A percentile compares a stretch with the other conserved stretches of the same genome.
Conservation (phyloP, 805 yeast species). For the Ascoidea asiatica region DNA sequence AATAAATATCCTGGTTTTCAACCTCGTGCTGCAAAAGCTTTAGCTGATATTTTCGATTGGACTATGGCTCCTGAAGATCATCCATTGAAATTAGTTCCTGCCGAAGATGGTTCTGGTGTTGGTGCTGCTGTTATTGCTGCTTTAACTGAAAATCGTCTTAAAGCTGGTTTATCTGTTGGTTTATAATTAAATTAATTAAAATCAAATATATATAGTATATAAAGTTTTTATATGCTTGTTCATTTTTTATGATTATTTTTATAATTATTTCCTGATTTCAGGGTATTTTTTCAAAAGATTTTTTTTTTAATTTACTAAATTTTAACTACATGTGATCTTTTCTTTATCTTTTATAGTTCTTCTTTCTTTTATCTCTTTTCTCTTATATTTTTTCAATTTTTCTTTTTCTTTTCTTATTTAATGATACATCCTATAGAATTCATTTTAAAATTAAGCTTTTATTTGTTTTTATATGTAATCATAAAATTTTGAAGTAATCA, state of each 20-base stretch:
- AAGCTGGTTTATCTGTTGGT: slow-evolving; percentile 60
- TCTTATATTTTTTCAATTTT: neutral
- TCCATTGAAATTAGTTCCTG: slow-evolving; percentile 78
- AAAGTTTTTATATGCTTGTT: too few relatives aligned
- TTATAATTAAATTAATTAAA: slow-evolving; percentile 7
- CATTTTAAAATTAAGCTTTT: neutral
- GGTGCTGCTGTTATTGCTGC: slow-evolving; percentile 99
- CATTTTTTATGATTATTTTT: too few relatives aligned
- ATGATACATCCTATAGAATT: neutral
- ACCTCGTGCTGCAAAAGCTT: slow-evolving; percentile 76
- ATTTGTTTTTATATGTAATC: too few relatives aligned
- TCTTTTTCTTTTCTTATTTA: neutral
- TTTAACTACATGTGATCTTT: too few relatives aligned
- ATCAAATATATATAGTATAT: too few relatives aligned
- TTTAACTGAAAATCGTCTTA: slow-evolving; percentile 68
- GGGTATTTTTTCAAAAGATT: neutral
- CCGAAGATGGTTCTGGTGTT: slow-evolving; percentile 97
- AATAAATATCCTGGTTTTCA: slow-evolving; percentile 89
- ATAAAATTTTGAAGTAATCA: neutral
- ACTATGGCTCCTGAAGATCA: slow-evolving; percentile 32
- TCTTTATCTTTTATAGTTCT: neutral
- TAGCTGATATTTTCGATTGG: slow-evolving; percentile 87
- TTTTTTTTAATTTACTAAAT: too few relatives aligned
- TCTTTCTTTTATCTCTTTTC: neutral
- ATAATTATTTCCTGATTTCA: neutral